A percentile compares a stretch with the other conserved stretches of the same genome.
phyloP scores from a whole-genome alignment of 2,329 filamentous ascomycete genomes.

The Beauveria sp. region DNA sequence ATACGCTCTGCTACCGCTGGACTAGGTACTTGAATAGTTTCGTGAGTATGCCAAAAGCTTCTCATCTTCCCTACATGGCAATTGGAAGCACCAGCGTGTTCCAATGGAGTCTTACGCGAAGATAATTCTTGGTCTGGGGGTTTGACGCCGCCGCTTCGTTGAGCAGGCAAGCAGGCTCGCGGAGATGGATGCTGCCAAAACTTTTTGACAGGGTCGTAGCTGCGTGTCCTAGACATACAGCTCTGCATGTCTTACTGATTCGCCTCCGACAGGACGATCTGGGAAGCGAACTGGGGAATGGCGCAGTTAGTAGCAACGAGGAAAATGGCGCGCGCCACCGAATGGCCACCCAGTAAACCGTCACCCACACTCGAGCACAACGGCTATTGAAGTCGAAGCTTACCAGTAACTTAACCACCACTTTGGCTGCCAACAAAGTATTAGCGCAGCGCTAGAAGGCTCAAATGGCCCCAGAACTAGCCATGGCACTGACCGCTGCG shows the following conservation, averaged over 20 bases:
- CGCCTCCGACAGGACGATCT: constrained; percentile 29
- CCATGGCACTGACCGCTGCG: not conserved
- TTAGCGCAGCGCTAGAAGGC: not conserved
- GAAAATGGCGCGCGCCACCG: constrained; percentile 4
- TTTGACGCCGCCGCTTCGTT: not conserved
- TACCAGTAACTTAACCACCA: not conserved
- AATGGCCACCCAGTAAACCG: not conserved
- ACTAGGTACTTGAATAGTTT: not conserved
- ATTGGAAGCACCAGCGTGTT: not conserved
- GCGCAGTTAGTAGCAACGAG: not conserved
- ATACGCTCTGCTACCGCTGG: not conserved
- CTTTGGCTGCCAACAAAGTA: not conserved
- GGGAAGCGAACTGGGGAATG: not conserved
- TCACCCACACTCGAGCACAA: not conserved
- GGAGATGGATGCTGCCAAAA: not conserved
- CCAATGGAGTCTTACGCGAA: not conserved
- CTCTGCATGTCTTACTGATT: constrained; percentile 28
- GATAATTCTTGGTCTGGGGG: not conserved
- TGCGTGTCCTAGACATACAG: constrained; percentile 29
- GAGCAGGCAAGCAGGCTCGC: not conserved
- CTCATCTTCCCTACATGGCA: not conserved
- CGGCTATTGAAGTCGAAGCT: not conserved
- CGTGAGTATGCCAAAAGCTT: not conserved
- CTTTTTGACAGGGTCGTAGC: not conserved
- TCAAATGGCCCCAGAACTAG: not conserved